Evolutionary conservation across 2,329 filamentous ascomycete species (phyloP).

Genomic region (Diaporthe sp.): DNA sequence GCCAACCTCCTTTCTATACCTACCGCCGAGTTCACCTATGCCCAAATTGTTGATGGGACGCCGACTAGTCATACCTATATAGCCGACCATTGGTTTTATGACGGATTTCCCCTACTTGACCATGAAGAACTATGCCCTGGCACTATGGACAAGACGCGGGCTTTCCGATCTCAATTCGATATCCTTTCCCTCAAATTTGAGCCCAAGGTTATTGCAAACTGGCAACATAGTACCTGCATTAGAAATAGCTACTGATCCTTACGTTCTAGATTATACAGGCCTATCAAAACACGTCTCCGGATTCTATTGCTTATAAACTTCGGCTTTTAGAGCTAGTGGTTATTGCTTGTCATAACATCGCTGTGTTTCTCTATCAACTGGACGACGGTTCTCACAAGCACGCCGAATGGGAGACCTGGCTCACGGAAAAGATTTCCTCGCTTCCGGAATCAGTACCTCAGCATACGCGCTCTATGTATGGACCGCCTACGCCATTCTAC

Average conservation of each 20-base stretch:
- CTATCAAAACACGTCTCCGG: constrained; percentile 45
- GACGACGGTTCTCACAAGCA: constrained; percentile 45
- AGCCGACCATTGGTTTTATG: background rate
- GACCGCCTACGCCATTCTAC: constrained; percentile 47
- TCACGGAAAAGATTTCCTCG: constrained; percentile 34
- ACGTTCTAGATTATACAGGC: constrained; percentile 45
- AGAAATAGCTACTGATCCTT: background rate
- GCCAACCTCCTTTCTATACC: constrained; percentile 26
- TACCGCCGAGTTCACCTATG: constrained; percentile 6
- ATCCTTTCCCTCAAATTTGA: constrained; percentile 7
- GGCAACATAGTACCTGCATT: background rate
- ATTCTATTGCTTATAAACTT: constrained; percentile 47
- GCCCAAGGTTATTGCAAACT: background rate
- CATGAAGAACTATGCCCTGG: constrained; percentile 39
- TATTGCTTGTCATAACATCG: constrained; percentile 49
- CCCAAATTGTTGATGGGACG: constrained; percentile 36
- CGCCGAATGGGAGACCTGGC: constrained; percentile 40
- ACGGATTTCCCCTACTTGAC: background rate
- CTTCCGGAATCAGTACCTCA: constrained; percentile 44
- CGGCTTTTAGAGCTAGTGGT: constrained; percentile 52
- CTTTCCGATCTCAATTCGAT: constrained; percentile 30
- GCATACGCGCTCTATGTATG: constrained; percentile 11
- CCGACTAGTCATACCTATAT: background rate
- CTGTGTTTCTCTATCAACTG: constrained; percentile 45
- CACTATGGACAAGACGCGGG: constrained; percentile 32